These are phyloP conservation scores for Akanthomyces uredinophilus DNA, from an alignment of 2,329 filamentous ascomycete genomes.

Conservation along the genomic window DNA sequence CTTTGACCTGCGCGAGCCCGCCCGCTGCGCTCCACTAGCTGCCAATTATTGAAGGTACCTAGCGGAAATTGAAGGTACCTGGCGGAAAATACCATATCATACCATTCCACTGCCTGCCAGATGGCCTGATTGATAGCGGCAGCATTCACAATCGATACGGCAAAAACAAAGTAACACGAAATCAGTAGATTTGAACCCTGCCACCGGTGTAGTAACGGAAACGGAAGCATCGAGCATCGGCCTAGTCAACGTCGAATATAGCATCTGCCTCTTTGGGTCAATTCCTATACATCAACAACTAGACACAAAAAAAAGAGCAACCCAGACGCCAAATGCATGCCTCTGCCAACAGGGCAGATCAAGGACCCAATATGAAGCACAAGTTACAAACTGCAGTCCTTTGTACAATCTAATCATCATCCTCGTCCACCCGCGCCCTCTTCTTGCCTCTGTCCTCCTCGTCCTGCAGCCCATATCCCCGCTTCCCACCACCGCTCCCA, in stretches of 20 bases:
- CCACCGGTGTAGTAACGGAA: too few species aligned
- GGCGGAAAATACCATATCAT: too few species aligned
- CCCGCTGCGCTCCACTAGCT: neutral
- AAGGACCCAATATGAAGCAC: neutral
- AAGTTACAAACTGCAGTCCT: constrained; percentile 1
- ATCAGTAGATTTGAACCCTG: too few species aligned
- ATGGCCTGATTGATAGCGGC: neutral
- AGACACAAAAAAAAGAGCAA: neutral
- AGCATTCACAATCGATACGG: neutral
- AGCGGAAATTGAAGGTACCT: too few species aligned
- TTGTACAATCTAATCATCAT: constrained; percentile 31
- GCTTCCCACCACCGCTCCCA: constrained; percentile 39
- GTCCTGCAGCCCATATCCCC: constrained; percentile 72
- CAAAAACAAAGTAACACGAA: too few species aligned
- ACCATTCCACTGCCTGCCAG: neutral
- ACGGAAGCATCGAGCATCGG: too few species aligned
- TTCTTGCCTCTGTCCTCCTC: constrained; percentile 58
- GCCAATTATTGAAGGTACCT: too few species aligned
- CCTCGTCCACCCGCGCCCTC: constrained; percentile 72
- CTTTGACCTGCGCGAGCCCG: neutral
- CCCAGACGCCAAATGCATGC: constrained; percentile 10
- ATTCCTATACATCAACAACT: neutral
- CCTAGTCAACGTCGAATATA: too few species aligned
- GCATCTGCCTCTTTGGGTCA: neutral
- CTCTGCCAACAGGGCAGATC: neutral